Evolutionary conservation across 164 flowering plant genomes (phyloP), one percentile per base, ranked within the genome.

Genomic region (Amborella trichopoda): DNA sequence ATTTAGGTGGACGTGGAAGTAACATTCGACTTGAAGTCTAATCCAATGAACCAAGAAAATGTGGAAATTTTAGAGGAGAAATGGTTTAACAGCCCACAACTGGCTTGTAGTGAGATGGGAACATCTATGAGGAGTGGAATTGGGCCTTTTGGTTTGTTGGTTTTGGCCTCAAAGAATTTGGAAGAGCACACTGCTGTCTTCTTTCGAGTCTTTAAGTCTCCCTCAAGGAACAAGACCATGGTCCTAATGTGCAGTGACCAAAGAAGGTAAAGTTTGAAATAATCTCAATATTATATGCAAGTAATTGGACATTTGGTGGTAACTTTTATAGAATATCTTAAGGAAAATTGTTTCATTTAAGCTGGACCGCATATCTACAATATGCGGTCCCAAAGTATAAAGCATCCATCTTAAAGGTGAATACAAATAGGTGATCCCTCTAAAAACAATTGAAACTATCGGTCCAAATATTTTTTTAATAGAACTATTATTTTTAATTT

Each of bases 171-270:
- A 4, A 48, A 73, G 37, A 55, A 56, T 51, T 33, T 81, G 47
- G 23, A 67, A 51, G 85, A 81, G 46, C 58, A 72, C 38, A 81
- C 85, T 0, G 72, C 85, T 21, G 59, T 81, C 3, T 81, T 58
- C 61, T 81, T 70, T 24, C 52, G 74, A 50, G 59, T 81, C 11
- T 76, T 78, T 73, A 78, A 62, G 56, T 46, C 20, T 16, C 41
- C 16, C 16, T 6, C 23, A 37, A 47, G 48, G 0, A 12, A 68
- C 46, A 68, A 49, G 23, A 54, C 46, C 54, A 66, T 65, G 34
- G 78, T 78, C 27, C 69, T 81, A 41, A 69, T 81, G 85, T 74
- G 89, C 65, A 75, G 75, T 50, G 89, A 81, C 52, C 78, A 71
- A 46, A 80, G 76, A 75, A 76, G 72, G 89, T 78, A 26, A 38